Percentiles rank a stretch among this genome's conserved stretches.
Conservation (phyloP, 495 filamentous ascomycete genomes). For the Aspergillus indologenus region DNA sequence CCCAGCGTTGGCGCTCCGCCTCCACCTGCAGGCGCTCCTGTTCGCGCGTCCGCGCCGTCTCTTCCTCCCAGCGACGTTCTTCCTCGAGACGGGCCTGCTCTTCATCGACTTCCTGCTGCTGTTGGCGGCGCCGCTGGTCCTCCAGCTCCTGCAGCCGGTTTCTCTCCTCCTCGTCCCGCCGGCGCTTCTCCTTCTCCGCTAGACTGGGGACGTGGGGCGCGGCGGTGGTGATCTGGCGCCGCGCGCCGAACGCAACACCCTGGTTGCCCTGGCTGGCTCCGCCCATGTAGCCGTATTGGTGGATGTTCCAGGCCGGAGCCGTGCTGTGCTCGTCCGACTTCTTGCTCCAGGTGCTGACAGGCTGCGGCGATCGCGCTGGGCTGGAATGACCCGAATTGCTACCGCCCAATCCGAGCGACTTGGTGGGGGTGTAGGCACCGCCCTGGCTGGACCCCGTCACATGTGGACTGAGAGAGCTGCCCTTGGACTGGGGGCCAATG, state of each 20-base stretch:
- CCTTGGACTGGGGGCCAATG: conserved; percentile 64
- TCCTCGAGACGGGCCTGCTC: conserved; percentile 65
- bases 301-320: conserved; percentile 94
- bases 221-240: conserved; percentile 87
- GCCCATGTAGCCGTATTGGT: conserved; percentile 98
- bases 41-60: conserved; percentile 64
- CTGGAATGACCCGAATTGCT: conserved; percentile 41
- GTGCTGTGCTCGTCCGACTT: conserved; percentile 75
- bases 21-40: conserved; percentile 66
- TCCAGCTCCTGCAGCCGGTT: conserved; percentile 61
- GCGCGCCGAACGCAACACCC: conserved; percentile 85
- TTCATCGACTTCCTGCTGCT: conserved; percentile 67
- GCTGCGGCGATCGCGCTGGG: conserved; percentile 57
- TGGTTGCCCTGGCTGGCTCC: conserved; percentile 95
- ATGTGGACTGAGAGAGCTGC: conserved; percentile 63
- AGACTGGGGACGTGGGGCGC: conserved; percentile 73
- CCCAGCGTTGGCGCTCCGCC: conserved; percentile 77
- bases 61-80: conserved; percentile 76
- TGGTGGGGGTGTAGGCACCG: conserved; percentile 28
- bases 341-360: conserved; percentile 88
- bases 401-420: conserved; percentile 48
- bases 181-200: conserved; percentile 61
- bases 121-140: conserved; percentile 56
- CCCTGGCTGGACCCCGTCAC: conserved; percentile 58
- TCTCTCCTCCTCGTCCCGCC: conserved; percentile 61